Percentiles rank a stretch among this genome's conserved stretches.
Conservation (phyloP, 1,284 basidiomycete species). For the Nidula niveotomentosa region DNA sequence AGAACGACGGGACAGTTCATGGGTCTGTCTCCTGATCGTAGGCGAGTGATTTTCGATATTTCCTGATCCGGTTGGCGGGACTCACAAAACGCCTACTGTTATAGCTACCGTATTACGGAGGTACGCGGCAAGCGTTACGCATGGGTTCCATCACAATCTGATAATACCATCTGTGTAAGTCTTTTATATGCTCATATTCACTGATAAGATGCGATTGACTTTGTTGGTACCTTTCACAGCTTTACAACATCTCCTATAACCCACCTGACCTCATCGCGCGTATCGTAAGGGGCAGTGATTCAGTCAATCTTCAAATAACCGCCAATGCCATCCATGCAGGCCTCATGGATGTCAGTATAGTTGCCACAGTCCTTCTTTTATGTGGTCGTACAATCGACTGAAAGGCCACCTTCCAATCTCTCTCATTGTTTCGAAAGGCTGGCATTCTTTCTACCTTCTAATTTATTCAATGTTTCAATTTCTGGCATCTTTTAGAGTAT, state of each 20-base stretch:
- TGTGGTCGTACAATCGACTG: constrained; percentile 7
- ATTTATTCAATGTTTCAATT: no score
- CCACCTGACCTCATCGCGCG: not conserved
- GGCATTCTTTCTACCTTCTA: no score
- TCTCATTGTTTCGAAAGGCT: no score
- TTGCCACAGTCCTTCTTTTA: constrained; percentile 14
- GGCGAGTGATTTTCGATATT: not conserved
- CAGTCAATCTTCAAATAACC: constrained; percentile 11
- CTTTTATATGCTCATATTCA: not conserved
- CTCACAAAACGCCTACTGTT: not conserved
- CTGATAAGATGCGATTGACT: not conserved
- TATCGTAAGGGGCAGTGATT: not conserved
- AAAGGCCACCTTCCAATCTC: no score
- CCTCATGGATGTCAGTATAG: constrained; percentile 14
- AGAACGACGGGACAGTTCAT: constrained; percentile 9
- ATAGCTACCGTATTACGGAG: not conserved
- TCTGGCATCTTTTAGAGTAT: no score
- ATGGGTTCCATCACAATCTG: not conserved
- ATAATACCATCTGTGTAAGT: constrained; percentile 1
- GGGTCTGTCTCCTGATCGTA: not conserved
- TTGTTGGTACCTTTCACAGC: not conserved
- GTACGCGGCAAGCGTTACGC: constrained; percentile 1
- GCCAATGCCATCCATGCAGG: constrained; percentile 13
- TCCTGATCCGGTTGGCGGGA: no score
- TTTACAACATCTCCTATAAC: constrained; percentile 1